Base-by-base conservation (phyloP, 1,284 basidiomycete genomes). In the Malassezia equina region DNA sequence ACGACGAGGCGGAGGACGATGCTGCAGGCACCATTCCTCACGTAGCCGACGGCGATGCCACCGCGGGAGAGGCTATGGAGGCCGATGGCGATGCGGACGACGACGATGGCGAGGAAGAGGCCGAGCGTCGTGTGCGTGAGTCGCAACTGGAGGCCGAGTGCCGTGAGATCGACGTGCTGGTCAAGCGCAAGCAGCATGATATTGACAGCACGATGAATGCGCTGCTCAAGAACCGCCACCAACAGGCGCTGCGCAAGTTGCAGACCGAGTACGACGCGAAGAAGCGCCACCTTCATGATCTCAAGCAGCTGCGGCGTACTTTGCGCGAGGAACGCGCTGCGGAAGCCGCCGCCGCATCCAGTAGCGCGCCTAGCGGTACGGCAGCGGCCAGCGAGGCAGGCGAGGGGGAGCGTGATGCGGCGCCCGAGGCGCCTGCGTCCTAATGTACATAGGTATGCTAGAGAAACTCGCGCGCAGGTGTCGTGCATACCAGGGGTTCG, bases 31-130 rank as follows among this genome's bases (percentile, higher is more conserved):
- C n/a, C 3, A 41, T n/a, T n/a, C 11, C n/a, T 13, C n/a, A 19
- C 2, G 17, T 9, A 3, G 54, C 36, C 0, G 63, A 93, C 83
- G 54, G 90, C 78, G 13, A 88, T 88, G 43, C 86, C 81, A 47
- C 86, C 74, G 75, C 90, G 84, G 46, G 89, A 78, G 67, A 83
- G 83, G 59, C n/a, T n/a, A n/a, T n/a, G n/a, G n/a, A 47, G 1
- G 52, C 47, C 1, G 58, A 56, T 4, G 54, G 53, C 36, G 53
- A 47, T 13, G 42, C 11, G 8, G 55, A 69, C 40, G 72, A 75
- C 39, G 71, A 68, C 24, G 67, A 67, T 42, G 68, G 66, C 29
- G 64, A 68, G 52, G 63, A 65, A 43, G 71, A 74, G 45, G 65
- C 58, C 4, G 60, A 63, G 32, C 57, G 58, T 32, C 59, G 70